Percentiles rank a stretch among this genome's conserved stretches.
Evolutionary conservation across 208 protist species (phyloP).

Genomic region (Leishmania tarentolae): DNA sequence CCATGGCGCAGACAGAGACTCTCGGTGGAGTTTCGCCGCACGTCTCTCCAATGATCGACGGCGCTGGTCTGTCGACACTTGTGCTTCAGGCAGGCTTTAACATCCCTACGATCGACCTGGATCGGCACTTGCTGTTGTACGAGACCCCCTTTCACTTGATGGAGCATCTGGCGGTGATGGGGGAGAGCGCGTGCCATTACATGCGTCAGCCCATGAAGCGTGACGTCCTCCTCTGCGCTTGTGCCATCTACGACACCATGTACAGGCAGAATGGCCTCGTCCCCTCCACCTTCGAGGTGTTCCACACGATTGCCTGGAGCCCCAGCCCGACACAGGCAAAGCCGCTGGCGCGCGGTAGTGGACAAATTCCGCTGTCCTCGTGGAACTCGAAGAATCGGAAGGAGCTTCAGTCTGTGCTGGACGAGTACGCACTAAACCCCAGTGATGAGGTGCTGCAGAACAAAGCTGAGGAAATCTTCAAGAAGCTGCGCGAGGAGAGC

Average conservation of each 20-base stretch:
- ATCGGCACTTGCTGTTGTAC: conserved; percentile 87
- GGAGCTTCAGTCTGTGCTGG: conserved; percentile 71
- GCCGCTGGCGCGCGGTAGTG: conserved; percentile 80
- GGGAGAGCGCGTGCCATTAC: conserved; percentile 84
- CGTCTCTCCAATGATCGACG: conserved; percentile 91
- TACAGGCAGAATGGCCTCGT: conserved; percentile 85
- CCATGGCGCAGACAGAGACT: conserved; percentile 85
- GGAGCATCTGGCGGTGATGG: conserved; percentile 89
- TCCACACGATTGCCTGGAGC: conserved; percentile 91
- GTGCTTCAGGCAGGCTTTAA: conserved; percentile 88
- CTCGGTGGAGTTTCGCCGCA: conserved; percentile 87
- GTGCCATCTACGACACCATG: conserved; percentile 84
- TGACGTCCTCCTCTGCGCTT: conserved; percentile 75
- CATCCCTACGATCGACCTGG: conserved; percentile 92
- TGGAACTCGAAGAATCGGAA: conserved; percentile 77
- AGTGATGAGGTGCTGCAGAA: conserved; percentile 64
- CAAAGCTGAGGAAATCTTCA: conserved; percentile 77
- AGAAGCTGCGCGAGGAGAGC: conserved; percentile 73
- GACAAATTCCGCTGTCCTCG: conserved; percentile 67
- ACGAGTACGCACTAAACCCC: conserved; percentile 86
- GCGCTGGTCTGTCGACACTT: conserved; percentile 80
- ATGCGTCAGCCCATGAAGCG: conserved; percentile 65
- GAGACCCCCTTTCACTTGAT: conserved; percentile 91
- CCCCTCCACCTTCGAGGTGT: conserved; percentile 91
- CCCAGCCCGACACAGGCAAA: conserved; percentile 84